These are phyloP conservation scores for Hypoxylon fragiforme DNA, from an alignment of 495 filamentous ascomycete species.

Conservation along the genomic window DNA sequence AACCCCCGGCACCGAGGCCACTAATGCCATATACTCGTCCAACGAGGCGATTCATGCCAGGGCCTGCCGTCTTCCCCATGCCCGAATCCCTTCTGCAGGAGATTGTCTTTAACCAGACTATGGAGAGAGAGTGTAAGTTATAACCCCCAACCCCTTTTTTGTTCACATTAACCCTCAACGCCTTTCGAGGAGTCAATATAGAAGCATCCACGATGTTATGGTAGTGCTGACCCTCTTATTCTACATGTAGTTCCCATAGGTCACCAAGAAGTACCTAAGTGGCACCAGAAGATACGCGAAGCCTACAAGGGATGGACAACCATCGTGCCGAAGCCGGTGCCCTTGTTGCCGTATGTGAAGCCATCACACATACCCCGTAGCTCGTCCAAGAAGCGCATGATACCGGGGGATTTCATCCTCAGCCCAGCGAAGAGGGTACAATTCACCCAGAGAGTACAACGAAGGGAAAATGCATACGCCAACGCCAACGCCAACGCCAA, in stretches of 20 bases:
- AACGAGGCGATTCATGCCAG: constrained; percentile 20
- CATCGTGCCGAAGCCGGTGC: neutral
- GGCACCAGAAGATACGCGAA: neutral
- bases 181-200: neutral
- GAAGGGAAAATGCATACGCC: no score
- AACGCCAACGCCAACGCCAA: no score
- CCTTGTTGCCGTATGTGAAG: constrained; percentile 21
- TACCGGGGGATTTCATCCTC: constrained; percentile 29
- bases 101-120: constrained; percentile 23
- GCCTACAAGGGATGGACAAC: constrained; percentile 2
- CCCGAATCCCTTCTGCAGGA: constrained; percentile 35
- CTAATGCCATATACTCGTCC: constrained; percentile 13
- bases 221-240: constrained; percentile 2
- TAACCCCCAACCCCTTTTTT: neutral
- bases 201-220: neutral
- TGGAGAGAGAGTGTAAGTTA: constrained; percentile 29
- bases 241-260: no score
- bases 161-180: neutral
- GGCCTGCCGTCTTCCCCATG: constrained; percentile 39
- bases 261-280: neutral
- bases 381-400: constrained; percentile 35
- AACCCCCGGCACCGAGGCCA: neutral
- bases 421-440: neutral
- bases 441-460: no score
- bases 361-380: constrained; percentile 28